These are phyloP conservation scores for Ceratonia siliqua DNA, from an alignment of 306 rosid genomes.

Conservation along the genomic window DNA sequence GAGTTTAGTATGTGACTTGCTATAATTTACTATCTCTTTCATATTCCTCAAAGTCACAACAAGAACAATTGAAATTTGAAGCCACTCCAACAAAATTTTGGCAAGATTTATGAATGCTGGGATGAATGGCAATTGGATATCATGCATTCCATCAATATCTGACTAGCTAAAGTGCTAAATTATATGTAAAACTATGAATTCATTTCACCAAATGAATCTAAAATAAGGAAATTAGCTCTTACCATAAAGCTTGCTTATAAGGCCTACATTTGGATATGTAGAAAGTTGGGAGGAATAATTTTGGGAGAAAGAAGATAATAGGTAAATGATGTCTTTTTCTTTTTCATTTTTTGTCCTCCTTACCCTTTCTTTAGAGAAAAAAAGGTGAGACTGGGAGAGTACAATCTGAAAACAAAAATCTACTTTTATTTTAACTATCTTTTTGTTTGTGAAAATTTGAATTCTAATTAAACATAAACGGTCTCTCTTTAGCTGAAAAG, in stretches of 20 bases:
- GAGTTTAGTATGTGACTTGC: slow-evolving; percentile 43
- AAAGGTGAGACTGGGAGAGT: not conserved
- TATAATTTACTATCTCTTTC: not conserved
- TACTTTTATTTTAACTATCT: not conserved
- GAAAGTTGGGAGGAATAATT: not conserved
- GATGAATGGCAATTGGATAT: not conserved
- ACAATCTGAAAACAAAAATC: no score
- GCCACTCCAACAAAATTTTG: not conserved
- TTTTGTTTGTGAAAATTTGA: not conserved
- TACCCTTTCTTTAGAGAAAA: not conserved
- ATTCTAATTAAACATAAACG: not conserved
- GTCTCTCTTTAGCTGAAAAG: not conserved
- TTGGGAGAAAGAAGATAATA: not conserved
- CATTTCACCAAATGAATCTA: not conserved
- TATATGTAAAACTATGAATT: not conserved
- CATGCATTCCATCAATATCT: not conserved
- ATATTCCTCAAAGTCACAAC: not conserved
- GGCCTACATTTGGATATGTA: not conserved
- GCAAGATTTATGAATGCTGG: not conserved
- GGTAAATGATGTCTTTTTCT: not conserved
- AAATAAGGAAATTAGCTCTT: no score
- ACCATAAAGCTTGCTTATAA: no score
- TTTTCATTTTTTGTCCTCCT: not conserved
- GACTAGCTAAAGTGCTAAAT: not conserved
- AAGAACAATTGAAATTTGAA: not conserved